Evolutionary conservation across 2,329 filamentous ascomycete genomes (phyloP).

Genomic region (Trichothecium roseum): DNA sequence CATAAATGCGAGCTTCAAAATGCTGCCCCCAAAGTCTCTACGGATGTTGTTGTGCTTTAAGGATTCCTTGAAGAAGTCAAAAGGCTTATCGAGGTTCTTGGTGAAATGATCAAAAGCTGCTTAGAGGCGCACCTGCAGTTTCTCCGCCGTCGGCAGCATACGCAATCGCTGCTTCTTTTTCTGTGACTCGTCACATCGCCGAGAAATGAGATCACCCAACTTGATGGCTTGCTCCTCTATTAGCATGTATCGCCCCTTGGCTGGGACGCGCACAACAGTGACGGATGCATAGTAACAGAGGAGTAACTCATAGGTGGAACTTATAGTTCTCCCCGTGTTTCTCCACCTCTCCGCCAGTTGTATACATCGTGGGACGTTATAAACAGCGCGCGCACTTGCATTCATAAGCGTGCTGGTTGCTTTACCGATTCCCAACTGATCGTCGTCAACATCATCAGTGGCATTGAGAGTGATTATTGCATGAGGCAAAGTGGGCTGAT

Average conservation of each 20-base stretch:
- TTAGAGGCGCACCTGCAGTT: not conserved
- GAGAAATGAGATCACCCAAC: not conserved
- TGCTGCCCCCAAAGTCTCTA: not conserved
- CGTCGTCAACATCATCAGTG: not conserved
- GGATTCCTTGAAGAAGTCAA: not conserved
- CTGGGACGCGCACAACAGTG: not conserved
- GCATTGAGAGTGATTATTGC: not conserved
- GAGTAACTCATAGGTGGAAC: not conserved
- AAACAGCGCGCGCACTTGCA: not conserved
- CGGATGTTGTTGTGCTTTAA: not conserved
- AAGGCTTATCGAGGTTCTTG: not conserved
- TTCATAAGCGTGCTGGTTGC: not conserved
- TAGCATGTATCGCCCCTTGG: not conserved
- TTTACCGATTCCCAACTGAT: not conserved
- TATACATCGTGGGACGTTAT: not conserved
- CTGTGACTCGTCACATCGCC: not conserved
- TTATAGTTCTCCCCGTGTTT: not conserved
- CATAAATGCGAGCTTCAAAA: not conserved
- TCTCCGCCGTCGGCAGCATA: not conserved
- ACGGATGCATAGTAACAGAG: not conserved
- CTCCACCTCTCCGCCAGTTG: no score
- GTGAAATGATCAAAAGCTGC: not conserved
- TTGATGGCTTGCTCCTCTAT: not conserved
- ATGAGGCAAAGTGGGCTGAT: not conserved
- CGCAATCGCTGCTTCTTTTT: not conserved